These are phyloP conservation scores for Hemisphaericaspora subhashii DNA, from an alignment of 1,139 yeast genomes.

Conservation along the genomic window DNA sequence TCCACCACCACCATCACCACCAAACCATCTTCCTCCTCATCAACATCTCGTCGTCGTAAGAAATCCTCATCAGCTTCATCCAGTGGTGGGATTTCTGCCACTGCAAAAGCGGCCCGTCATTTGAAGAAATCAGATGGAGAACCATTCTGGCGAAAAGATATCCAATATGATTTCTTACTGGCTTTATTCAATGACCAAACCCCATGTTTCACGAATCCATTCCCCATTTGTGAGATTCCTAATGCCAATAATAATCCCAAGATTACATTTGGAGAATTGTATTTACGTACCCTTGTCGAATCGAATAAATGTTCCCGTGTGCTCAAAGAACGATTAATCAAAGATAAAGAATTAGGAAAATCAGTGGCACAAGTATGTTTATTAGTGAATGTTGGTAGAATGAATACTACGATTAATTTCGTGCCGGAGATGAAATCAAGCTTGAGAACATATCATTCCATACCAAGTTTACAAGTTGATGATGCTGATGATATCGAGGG, in stretches of 20 bases:
- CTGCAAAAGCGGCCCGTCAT: neutral
- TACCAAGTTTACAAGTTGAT: slow-evolving; percentile 81
- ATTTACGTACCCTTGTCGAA: slow-evolving; percentile 77
- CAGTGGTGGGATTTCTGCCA: neutral
- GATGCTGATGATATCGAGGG: slow-evolving; percentile 40
- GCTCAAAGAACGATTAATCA: slow-evolving; percentile 70
- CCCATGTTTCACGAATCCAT: slow-evolving; percentile 67
- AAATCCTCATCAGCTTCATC: no score
- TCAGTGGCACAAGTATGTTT: slow-evolving; percentile 83
- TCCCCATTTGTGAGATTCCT: slow-evolving; percentile 35
- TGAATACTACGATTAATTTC: slow-evolving; percentile 93
- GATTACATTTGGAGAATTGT: slow-evolving; percentile 81
- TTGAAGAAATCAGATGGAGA: slow-evolving; percentile 89
- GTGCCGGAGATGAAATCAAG: slow-evolving; percentile 97
- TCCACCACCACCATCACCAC: slow-evolving; percentile 10
- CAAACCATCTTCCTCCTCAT: slow-evolving; percentile 3
- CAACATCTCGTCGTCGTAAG: no score
- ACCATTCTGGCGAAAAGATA: slow-evolving; percentile 85
- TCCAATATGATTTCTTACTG: slow-evolving; percentile 78
- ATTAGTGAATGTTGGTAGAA: slow-evolving; percentile 86
- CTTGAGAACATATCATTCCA: slow-evolving; percentile 86
- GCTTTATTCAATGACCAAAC: slow-evolving; percentile 62
- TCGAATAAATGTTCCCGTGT: slow-evolving; percentile 83
- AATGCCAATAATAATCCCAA: slow-evolving; percentile 44
- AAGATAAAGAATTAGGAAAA: slow-evolving; percentile 61